A percentile compares a stretch with the other conserved stretches of the same genome.
Evolutionary conservation across 83 land plant species (phyloP).

Genomic region (Isoetes engelmannii): DNA sequence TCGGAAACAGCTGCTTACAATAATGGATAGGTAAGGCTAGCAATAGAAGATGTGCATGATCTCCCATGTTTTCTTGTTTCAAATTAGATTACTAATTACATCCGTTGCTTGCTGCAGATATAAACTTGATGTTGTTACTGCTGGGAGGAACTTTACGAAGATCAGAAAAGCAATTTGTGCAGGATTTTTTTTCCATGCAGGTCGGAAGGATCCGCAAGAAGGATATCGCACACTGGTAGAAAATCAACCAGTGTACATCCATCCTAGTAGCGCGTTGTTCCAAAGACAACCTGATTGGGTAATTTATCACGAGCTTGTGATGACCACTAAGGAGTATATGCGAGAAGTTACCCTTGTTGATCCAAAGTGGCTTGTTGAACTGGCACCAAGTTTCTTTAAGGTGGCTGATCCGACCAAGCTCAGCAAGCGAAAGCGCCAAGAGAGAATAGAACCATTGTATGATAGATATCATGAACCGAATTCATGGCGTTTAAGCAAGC

Average conservation of each 20-base stretch:
- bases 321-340: slow-evolving; percentile 96
- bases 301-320: slow-evolving; percentile 79
- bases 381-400: slow-evolving; percentile 90
- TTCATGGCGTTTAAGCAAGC: slow-evolving; percentile 94
- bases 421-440: slow-evolving; percentile 90
- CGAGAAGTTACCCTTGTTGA: slow-evolving; percentile 89
- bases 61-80: no score
- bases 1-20: slow-evolving; percentile 73
- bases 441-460: slow-evolving; percentile 90
- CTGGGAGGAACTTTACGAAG: slow-evolving; percentile 78
- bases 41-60: no score
- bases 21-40: slow-evolving; percentile 74
- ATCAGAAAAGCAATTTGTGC: slow-evolving; percentile 87
- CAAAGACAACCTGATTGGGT: slow-evolving; percentile 95
- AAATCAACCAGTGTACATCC: slow-evolving; percentile 89
- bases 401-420: slow-evolving; percentile 85
- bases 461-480: slow-evolving; percentile 94
- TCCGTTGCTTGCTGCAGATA: neutral
- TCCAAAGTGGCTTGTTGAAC: slow-evolving; percentile 90
- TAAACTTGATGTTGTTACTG: slow-evolving; percentile 67
- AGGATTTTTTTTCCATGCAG: slow-evolving; percentile 87
- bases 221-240: slow-evolving; percentile 80
- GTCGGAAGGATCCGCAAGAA: slow-evolving; percentile 87
- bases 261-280: slow-evolving; percentile 89
- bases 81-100: no score